Base-by-base conservation (phyloP, 495 filamentous ascomycete species). In the Lasiosphaeria ovina region DNA sequence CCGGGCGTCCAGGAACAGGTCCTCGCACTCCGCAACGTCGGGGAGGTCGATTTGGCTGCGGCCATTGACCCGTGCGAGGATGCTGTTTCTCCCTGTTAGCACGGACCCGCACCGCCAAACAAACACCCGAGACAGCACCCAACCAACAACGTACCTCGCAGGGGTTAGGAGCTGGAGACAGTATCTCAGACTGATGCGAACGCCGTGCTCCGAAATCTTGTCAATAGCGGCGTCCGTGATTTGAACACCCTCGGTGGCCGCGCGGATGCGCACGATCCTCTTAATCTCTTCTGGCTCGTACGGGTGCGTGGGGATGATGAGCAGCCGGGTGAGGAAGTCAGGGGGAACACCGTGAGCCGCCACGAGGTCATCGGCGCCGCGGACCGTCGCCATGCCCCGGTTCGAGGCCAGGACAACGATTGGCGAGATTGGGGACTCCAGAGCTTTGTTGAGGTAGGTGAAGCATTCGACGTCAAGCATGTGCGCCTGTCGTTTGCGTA, bases 381-480 rank as follows among this genome's bases (percentile, higher is more conserved):
- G 89, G 68, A 97, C 94, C 48, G 90, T 87, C 58, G 88, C 89
- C 79, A 92, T 86, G 60, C 94, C 94, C 61, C 94, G 89, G 76
- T 98, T 98, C 42, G 93, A 97, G 61, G 94, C 94, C 35, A 98
- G 89, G 60, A 98, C 95, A 61, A 98, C 94, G 65, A 97, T 95
- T 16, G 94, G 94, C 6, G 93, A 91, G 69, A 98, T 94, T 63
- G 86, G 79, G 47, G 90, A 90, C 79, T 98, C 94, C 40, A 98
- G 85, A 1, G 94, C 94, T 67, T 93, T 92, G 80, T 97, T 97
- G 66, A 98, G 86, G 78, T 97, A 98, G 62, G 94, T 97, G 79
- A 97, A 98, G 83, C 91, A 93, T 79, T 98, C 94, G 54, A 98
- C 88, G 70, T 98, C 94, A 62, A 98, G 89, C 93, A 97, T 98